Percentiles rank a stretch among this genome's conserved stretches.
Evolutionary conservation across 2,329 filamentous ascomycete species (phyloP).

Genomic region (Pseudocercospora fuligena): DNA sequence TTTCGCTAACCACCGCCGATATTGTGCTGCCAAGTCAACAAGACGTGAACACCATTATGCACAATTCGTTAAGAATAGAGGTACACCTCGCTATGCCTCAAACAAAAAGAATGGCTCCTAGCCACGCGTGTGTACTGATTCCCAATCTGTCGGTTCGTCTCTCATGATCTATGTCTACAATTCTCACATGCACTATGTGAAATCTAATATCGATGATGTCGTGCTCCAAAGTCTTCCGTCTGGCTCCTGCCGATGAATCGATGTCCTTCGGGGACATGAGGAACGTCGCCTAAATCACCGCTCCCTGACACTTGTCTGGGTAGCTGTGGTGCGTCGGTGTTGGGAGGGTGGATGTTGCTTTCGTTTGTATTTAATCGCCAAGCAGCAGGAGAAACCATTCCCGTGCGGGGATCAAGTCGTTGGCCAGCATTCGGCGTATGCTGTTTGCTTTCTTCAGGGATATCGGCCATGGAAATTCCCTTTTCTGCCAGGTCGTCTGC

Average conservation of each 20-base stretch:
- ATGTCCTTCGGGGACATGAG: conserved; percentile 26
- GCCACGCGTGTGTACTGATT: background rate
- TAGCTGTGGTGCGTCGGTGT: conserved; percentile 21
- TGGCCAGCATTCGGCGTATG: conserved; percentile 19
- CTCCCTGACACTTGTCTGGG: conserved; percentile 25
- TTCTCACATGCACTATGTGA: background rate
- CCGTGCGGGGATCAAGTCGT: conserved; percentile 40
- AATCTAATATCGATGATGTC: conserved; percentile 4
- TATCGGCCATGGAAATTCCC: conserved; percentile 41
- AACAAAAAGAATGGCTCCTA: background rate
- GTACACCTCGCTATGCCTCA: background rate
- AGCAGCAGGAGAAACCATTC: conserved; percentile 39
- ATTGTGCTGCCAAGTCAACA: background rate
- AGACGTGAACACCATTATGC: background rate
- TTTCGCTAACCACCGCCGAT: background rate
- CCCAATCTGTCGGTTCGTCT: conserved; percentile 6
- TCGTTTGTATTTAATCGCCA: conserved; percentile 39
- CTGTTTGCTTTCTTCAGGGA: conserved; percentile 39
- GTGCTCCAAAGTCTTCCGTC: conserved; percentile 35
- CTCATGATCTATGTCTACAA: conserved; percentile 11
- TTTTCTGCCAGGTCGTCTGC: conserved; percentile 41
- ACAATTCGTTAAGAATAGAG: too few relatives aligned
- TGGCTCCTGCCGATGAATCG: conserved; percentile 29
- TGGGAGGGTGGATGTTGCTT: conserved; percentile 32
- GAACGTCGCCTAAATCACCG: conserved; percentile 27